These are phyloP conservation scores for Venturia asperata DNA, from an alignment of 2,329 filamentous ascomycete genomes.

Conservation along the genomic window DNA sequence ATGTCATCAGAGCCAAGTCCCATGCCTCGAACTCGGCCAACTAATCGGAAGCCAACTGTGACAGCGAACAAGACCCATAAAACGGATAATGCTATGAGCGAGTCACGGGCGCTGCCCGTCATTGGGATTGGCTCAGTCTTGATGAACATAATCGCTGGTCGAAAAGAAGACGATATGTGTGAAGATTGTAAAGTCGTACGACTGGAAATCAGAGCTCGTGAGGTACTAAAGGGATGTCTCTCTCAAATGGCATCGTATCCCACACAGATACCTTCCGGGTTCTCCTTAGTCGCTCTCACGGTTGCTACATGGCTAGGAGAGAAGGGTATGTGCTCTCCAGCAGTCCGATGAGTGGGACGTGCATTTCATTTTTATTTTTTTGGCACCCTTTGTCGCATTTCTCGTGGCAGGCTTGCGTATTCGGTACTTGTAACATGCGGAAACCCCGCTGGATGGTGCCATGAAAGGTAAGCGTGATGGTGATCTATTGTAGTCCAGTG, in stretches of 20 bases:
- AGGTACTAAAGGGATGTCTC: not conserved
- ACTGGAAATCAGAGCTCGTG: not conserved
- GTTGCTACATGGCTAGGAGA: not conserved
- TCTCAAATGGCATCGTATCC: not conserved
- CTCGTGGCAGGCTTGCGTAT: not conserved
- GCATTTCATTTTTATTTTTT: not conserved
- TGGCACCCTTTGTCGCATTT: not conserved
- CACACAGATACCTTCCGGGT: not conserved
- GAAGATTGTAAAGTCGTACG: not conserved
- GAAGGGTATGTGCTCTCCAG: not conserved
- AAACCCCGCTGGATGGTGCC: not conserved
- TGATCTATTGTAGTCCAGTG: not conserved
- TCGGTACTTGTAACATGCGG: not conserved
- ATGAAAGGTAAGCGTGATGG: not conserved
- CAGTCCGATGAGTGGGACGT: not conserved
- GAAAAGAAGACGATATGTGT: not conserved
- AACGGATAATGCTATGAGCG: not conserved
- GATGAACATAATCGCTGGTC: not conserved
- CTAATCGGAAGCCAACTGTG: not conserved
- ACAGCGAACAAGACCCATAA: not conserved
- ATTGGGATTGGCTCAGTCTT: not conserved
- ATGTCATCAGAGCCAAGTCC: not conserved
- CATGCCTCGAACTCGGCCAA: not conserved
- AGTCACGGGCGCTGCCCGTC: not conserved
- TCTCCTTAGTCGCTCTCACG: not conserved